Base-by-base conservation (phyloP, 1,139 yeast species). In the Kluyveromyces sp. region DNA sequence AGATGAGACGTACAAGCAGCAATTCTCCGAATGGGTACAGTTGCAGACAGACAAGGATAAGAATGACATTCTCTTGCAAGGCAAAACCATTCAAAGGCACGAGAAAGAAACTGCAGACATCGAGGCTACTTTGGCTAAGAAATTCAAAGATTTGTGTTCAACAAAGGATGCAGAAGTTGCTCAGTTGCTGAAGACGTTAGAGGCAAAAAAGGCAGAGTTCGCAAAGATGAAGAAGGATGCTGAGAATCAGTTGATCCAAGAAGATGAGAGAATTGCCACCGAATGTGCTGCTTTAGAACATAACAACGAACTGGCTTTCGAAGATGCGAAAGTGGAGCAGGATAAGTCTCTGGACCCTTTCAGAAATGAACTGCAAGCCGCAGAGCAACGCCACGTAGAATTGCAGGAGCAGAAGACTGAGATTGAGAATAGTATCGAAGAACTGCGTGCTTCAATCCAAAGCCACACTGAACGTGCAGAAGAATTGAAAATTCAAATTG, bases 1-100 rank as follows among this genome's bases (percentile, higher is more conserved):
- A 69, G 71, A 51, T 64, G 71, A 47, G 52, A 59, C 44, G 55
- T 60, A 45, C 72, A 65, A 65, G 56, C 47, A 61, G 63, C 51
- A 50, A 30, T 49, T 49, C 33, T 48, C 48, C 1, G 50, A 50
- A 18, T 53, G 57, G 57, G 49, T 48, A 13, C 25, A 44, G 6
- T 37, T 56, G 26, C 58, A 57, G 34, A 45, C 41, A 28, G 39
- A 47, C 30, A 57, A 56, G 37, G 42, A 46, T 13, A 36, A 42
- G 3, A 56, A 56, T 34, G 57, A 57, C 43, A 57, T 60, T 40
- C 58, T 55, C 29, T 45, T 49, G 28, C 36, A 44, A 15, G 37
- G 40, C n/a, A 49, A 50, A 22, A 59, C 56, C 4, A 57, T 58
- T 41, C 52, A 59, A 35, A 61, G 57, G 45, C 66, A 61, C 42